Percentiles rank a stretch among this genome's conserved stretches.
Conservation (phyloP, 2,329 filamentous ascomycete genomes). For the Colletotrichum tropicicola region DNA sequence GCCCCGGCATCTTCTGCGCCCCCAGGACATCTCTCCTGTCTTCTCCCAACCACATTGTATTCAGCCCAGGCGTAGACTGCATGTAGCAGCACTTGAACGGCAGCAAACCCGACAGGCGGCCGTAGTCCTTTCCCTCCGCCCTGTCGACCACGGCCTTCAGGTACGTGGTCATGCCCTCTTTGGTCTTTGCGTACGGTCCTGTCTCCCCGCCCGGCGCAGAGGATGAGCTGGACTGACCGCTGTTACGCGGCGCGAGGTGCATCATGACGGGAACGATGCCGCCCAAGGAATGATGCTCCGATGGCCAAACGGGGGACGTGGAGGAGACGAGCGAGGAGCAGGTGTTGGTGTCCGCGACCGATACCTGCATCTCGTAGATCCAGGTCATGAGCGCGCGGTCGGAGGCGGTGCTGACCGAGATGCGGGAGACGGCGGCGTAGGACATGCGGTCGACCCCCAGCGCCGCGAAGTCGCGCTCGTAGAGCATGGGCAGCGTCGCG, state of each 20-base stretch:
- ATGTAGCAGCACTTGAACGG: slow-evolving; percentile 53
- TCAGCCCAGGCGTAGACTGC: slow-evolving; percentile 46
- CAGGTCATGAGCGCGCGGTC: slow-evolving; percentile 29
- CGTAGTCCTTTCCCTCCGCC: slow-evolving; percentile 27
- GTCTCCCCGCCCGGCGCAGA: neutral
- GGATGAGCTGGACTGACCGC: neutral
- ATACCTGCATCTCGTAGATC: slow-evolving; percentile 46
- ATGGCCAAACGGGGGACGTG: slow-evolving; percentile 30
- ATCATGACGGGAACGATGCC: slow-evolving; percentile 31
- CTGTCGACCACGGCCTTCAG: slow-evolving; percentile 2
- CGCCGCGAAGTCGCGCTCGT: slow-evolving; percentile 41
- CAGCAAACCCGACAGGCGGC: slow-evolving; percentile 50
- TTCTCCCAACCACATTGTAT: slow-evolving; percentile 50
- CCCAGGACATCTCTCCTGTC: slow-evolving; percentile 54
- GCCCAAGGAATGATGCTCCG: slow-evolving; percentile 24
- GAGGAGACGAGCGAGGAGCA: slow-evolving; percentile 39
- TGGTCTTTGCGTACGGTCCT: neutral
- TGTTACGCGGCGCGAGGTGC: neutral
- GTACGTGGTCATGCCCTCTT: neutral
- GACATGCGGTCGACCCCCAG: slow-evolving; percentile 42
- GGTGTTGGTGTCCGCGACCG: slow-evolving; percentile 36
- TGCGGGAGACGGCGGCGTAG: slow-evolving; percentile 48
- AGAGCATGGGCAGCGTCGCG: slow-evolving; percentile 50
- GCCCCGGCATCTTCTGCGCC: slow-evolving; percentile 47
- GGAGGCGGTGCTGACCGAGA: slow-evolving; percentile 33